Evolutionary conservation across 192 early-diverging fungal species (phyloP).

Genomic region (Gaertneriomyces sp.): DNA sequence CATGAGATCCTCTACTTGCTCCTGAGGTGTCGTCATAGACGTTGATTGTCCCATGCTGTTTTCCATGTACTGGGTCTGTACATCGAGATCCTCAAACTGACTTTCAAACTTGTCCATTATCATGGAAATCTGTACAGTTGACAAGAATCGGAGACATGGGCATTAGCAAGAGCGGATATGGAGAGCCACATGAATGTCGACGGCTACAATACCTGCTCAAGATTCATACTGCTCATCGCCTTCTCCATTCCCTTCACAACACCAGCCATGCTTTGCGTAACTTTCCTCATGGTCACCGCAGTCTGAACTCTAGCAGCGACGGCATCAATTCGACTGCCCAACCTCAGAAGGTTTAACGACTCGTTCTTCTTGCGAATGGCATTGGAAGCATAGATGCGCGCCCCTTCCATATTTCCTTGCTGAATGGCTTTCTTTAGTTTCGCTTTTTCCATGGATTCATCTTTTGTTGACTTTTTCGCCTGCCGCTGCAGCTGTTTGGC

Average conservation of each 20-base stretch:
- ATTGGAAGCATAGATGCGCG: slow-evolving; percentile 89
- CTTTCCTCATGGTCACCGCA: slow-evolving; percentile 86
- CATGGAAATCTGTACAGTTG: slow-evolving; percentile 68
- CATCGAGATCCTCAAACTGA: slow-evolving; percentile 96
- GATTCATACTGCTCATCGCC: slow-evolving; percentile 92
- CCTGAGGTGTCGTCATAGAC: slow-evolving; percentile 79
- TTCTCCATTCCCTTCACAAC: slow-evolving; percentile 93
- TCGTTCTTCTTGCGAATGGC: slow-evolving; percentile 98
- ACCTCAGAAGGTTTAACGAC: slow-evolving; percentile 76
- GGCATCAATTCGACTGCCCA: slow-evolving; percentile 89
- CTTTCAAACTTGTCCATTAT: slow-evolving; percentile 99
- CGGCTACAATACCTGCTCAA: slow-evolving; percentile 70
- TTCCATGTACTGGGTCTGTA: slow-evolving; percentile 97
- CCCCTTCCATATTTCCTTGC: slow-evolving; percentile 87
- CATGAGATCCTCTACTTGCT: slow-evolving; percentile 91
- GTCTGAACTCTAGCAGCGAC: slow-evolving; percentile 89
- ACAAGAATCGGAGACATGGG: not conserved
- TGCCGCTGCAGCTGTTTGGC: slow-evolving; percentile 84
- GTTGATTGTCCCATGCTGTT: slow-evolving; percentile 85
- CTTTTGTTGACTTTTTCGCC: slow-evolving; percentile 81
- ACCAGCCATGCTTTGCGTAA: slow-evolving; percentile 77
- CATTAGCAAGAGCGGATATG: not conserved
- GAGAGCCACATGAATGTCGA: too few species aligned
- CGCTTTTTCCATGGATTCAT: slow-evolving; percentile 71
- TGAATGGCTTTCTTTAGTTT: slow-evolving; percentile 96